These are phyloP conservation scores for Neoscytalidium dimidiatum DNA, from an alignment of 2,329 filamentous ascomycete genomes.

Conservation along the genomic window DNA sequence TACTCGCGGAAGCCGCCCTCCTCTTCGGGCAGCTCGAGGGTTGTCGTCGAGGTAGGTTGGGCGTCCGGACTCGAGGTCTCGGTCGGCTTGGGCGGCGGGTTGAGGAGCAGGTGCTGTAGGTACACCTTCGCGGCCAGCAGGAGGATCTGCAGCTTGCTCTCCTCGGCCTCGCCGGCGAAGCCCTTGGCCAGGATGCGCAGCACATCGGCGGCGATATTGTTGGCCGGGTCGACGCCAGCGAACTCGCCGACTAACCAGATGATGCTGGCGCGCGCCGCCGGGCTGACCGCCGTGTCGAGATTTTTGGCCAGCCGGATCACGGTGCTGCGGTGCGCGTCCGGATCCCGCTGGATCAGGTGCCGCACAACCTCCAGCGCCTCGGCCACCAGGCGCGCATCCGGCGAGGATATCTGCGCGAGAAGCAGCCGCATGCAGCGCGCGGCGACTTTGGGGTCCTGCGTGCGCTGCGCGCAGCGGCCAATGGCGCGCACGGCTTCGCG, in stretches of 20 bases:
- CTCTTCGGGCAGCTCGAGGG: constrained; percentile 8
- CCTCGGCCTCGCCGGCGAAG: constrained; percentile 80
- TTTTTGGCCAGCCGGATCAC: constrained; percentile 89
- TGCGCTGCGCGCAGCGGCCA: constrained; percentile 81
- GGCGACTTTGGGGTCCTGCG: constrained; percentile 64
- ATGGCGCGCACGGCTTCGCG: constrained; percentile 90
- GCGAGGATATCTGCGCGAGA: constrained; percentile 81
- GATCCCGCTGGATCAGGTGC: constrained; percentile 91
- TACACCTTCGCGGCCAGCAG: constrained; percentile 96
- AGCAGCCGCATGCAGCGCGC: constrained; percentile 80
- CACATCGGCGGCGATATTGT: constrained; percentile 92
- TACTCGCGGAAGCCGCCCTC: constrained; percentile 24
- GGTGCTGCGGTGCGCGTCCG: constrained; percentile 76
- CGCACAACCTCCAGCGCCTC: constrained; percentile 94
- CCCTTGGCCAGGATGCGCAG: constrained; percentile 83
- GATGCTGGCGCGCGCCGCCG: constrained; percentile 88
- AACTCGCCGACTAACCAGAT: constrained; percentile 98
- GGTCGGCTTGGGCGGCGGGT: constrained; percentile 37
- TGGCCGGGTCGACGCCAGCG: constrained; percentile 73
- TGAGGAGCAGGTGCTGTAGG: constrained; percentile 77
- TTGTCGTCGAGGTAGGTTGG: constrained; percentile 12
- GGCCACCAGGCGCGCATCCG: constrained; percentile 84
- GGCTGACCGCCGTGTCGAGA: constrained; percentile 82
- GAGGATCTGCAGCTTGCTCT: constrained; percentile 87
- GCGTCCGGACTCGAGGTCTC: neutral